Conservation (phyloP, 768 basidiomycete genomes). For the Phylloporus rhodoxanthus region DNA sequence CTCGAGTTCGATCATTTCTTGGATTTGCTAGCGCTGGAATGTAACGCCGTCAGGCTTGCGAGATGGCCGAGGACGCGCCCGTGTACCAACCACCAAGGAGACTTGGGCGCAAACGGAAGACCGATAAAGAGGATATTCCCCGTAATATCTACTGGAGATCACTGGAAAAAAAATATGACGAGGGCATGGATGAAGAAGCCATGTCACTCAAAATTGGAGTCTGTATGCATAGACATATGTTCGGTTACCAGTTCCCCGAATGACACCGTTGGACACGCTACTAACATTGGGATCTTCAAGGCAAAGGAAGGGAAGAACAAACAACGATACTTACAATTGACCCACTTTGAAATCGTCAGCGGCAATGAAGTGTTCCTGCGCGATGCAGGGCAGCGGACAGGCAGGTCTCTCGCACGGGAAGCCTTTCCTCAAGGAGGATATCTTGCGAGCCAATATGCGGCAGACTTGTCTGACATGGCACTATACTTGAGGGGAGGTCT, state of each 20-base stretch:
- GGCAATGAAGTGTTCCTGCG: no score
- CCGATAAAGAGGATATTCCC: constrained; percentile 27
- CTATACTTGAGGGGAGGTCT: no score
- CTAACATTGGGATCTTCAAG: not conserved
- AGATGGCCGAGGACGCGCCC: constrained; percentile 15
- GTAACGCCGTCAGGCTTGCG: constrained; percentile 20
- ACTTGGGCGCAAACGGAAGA: no score
- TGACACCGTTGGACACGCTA: constrained; percentile 24
- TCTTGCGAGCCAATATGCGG: no score
- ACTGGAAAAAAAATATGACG: no score
- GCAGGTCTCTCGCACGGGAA: no score
- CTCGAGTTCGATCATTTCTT: constrained; percentile 28
- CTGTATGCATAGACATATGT: constrained; percentile 21
- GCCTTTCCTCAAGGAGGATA: no score
- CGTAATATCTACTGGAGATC: constrained; percentile 32
- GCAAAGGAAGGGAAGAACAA: not conserved
- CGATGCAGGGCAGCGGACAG: no score
- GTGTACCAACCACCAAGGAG: constrained; percentile 35
- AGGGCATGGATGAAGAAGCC: no score
- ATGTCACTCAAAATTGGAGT: constrained; percentile 22
- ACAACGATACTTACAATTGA: constrained; percentile 13
- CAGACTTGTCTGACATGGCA: no score
- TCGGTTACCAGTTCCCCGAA: constrained; percentile 19
- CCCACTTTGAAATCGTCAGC: constrained; percentile 14
- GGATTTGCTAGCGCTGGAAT: constrained; percentile 18